Conservation (phyloP, 345 rosid species). For the Atalantia buxifolia region DNA sequence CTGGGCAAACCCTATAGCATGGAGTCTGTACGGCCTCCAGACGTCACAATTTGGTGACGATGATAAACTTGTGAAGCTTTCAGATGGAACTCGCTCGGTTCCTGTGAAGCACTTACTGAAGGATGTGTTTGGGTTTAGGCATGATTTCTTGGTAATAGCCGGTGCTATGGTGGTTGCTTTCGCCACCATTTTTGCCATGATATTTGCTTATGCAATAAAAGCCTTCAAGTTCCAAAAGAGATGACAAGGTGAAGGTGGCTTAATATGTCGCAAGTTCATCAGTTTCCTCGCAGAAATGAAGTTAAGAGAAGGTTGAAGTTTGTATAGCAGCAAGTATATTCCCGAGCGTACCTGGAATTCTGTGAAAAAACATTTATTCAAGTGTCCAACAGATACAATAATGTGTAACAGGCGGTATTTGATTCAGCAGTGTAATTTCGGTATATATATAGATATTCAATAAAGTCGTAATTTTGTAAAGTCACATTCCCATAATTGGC, state of each 20-base stretch:
- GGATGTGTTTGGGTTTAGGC: constrained; percentile 66
- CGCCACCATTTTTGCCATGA: constrained; percentile 57
- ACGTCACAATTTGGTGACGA: constrained; percentile 82
- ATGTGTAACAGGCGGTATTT: not conserved
- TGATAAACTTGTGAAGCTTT: constrained; percentile 41
- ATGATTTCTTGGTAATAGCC: constrained; percentile 68
- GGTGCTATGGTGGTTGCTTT: constrained; percentile 74
- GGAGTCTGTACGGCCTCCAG: constrained; percentile 85
- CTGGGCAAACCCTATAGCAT: constrained; percentile 97
- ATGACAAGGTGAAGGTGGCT: constrained; percentile 25
- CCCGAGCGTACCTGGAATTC: not conserved
- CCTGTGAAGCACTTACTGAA: constrained; percentile 54
- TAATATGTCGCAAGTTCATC: not conserved
- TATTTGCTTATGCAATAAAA: constrained; percentile 80
- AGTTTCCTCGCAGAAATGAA: no score
- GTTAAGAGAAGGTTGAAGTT: not conserved
- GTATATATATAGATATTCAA: not conserved
- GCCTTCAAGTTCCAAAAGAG: constrained; percentile 93
- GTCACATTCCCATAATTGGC: not conserved
- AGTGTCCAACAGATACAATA: not conserved
- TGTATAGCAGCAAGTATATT: not conserved
- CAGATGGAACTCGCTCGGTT: constrained; percentile 46
- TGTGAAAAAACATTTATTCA: not conserved
- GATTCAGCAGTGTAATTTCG: not conserved
- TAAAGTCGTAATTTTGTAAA: not conserved